Evolutionary conservation across 1,284 basidiomycete species (phyloP), one percentile per base, ranked within the genome.

Genomic region (Papiliotrema terrestris): DNA sequence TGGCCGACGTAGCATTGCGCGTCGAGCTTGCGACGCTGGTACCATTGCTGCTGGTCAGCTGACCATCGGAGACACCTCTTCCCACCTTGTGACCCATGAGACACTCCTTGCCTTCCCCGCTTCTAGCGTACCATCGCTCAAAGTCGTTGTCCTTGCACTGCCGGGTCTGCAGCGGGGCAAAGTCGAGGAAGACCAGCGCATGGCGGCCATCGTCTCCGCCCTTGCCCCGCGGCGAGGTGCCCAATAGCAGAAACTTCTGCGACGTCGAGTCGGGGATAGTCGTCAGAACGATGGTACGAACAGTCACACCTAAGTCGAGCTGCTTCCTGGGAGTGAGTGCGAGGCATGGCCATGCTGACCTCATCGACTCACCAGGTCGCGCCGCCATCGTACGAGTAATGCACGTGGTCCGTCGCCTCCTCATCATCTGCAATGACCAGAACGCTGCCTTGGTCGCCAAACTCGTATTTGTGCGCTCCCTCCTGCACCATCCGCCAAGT

Each of bases 391-490:
- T 85, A 84, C n/a, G 89, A 90, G 73, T 95, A 98, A 44, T 80
- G 80, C 35, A 97, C 78, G 32, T 80, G 78, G 62, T 89, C 84
- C 1, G 86, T 87, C n/a, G 78, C 72, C 41, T 89, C 86, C 66
- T 97, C 93, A 67, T 98, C 93, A 62, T 93, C 86, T 8, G 92
- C 84, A 15, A 88, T 80, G 20, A 98, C 85, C 35, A 98, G 77
- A 35, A 98, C 82, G 61, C 87, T 88, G 1, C 95, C 72, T 80
- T 82, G 83, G 69, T 97, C 95, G 17, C 95, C 95, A 74, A 98
- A 95, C 74, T 97, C 93, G 71, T 97, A 97, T 77, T 92, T 91
- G 74, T 92, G 87, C 0, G 95, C 89, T 20, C 87, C 86, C 55
- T 79, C 80, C 41, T 80, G 80, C 9, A 88, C 81, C 86, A 91